Conservation (phyloP, 257 asterid species). For the Ocimum tenuiflorum region DNA sequence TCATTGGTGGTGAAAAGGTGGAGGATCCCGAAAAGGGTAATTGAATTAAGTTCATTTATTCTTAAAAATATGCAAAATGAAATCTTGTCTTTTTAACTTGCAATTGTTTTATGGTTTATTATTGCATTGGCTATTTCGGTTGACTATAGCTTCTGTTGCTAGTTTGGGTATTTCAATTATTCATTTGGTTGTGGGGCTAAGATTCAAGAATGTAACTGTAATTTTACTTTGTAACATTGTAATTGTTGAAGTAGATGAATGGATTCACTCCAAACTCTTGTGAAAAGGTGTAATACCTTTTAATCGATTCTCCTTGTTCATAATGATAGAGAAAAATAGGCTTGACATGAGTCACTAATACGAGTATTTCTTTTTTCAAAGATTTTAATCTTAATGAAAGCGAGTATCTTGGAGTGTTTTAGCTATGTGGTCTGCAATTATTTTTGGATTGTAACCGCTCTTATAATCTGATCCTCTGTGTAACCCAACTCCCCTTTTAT, state of each 20-base stretch:
- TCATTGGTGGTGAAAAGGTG: constrained; percentile 2
- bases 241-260: not conserved
- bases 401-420: not conserved
- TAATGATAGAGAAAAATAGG: too few relatives aligned
- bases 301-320: too few relatives aligned
- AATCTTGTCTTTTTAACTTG: not conserved
- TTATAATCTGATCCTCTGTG: not conserved
- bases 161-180: too few relatives aligned
- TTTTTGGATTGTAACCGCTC: not conserved
- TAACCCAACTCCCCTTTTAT: not conserved
- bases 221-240: not conserved
- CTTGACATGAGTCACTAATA: too few relatives aligned
- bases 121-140: not conserved
- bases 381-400: not conserved
- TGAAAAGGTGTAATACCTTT: too few relatives aligned
- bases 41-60: not conserved
- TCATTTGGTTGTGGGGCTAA: too few relatives aligned
- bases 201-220: not conserved
- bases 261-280: too few relatives aligned
- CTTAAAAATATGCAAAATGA: not conserved
- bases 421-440: not conserved
- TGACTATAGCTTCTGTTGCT: not conserved
- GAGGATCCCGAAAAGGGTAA: constrained; percentile 43
- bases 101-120: not conserved
- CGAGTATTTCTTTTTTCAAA: too few relatives aligned